Evolutionary conservation across 2,329 filamentous ascomycete genomes (phyloP).

Genomic region (Colletotrichum camelliae): DNA sequence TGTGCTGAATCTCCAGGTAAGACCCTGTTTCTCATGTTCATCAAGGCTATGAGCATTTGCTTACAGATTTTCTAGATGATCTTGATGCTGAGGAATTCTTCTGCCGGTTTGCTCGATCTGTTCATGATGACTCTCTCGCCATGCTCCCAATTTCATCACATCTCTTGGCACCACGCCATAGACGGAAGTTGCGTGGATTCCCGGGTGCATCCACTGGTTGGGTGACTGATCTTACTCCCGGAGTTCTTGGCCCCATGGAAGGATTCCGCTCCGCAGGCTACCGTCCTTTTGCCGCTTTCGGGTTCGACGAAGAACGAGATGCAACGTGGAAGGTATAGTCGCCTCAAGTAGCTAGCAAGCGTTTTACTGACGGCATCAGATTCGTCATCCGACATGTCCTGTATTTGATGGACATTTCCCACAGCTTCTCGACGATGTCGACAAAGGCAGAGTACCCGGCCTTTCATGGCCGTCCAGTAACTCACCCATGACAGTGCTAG

Average conservation of each 20-base stretch:
- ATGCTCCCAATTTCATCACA: background rate
- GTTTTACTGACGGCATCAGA: background rate
- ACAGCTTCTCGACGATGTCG: accelerated
- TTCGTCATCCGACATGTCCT: accelerated
- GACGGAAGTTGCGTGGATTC: background rate
- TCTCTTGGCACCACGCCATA: background rate
- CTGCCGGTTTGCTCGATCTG: background rate
- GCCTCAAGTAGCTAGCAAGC: too few species aligned
- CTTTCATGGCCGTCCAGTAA: too few species aligned
- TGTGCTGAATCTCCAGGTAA: background rate
- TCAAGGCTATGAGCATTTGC: background rate
- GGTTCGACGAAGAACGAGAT: accelerated
- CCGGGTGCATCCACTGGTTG: background rate
- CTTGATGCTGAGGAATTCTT: background rate
- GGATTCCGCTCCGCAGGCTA: background rate
- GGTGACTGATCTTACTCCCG: background rate
- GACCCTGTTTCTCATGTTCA: background rate
- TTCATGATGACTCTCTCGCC: background rate
- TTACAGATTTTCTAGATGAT: background rate
- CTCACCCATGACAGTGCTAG: too few species aligned
- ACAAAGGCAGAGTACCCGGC: too few species aligned
- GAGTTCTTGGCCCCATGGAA: background rate
- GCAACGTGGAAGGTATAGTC: background rate
- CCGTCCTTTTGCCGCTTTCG: background rate
- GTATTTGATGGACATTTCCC: background rate